phyloP scores from a whole-genome alignment of 495 filamentous ascomycete species.

The Penicillium dipodomyicola region DNA sequence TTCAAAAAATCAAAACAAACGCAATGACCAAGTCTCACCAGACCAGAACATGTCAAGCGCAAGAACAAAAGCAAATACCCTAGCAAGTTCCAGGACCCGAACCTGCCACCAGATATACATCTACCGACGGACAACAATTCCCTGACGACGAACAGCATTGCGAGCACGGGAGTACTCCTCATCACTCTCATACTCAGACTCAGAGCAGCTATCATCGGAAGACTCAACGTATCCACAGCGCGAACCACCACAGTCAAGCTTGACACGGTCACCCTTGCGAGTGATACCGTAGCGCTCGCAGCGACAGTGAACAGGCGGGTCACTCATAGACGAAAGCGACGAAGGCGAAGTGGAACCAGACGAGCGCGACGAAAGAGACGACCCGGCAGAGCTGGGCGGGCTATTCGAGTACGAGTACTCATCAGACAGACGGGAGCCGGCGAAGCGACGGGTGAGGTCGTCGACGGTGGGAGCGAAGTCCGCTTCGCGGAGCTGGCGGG shows the following conservation, averaged over 20 bases:
- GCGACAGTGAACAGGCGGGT: slow-evolving; percentile 69
- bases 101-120: neutral
- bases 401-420: slow-evolving; percentile 60
- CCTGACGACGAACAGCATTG: slow-evolving; percentile 64
- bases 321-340: slow-evolving; percentile 70
- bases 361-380: slow-evolving; percentile 72
- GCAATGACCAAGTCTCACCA: slow-evolving; percentile 18
- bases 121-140: slow-evolving; percentile 66
- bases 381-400: slow-evolving; percentile 71
- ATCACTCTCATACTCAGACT: slow-evolving; percentile 55
- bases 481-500: slow-evolving; percentile 75
- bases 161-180: slow-evolving; percentile 52
- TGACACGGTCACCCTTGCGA: slow-evolving; percentile 84
- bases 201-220: slow-evolving; percentile 51
- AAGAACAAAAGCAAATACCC: slow-evolving; percentile 3
- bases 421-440: slow-evolving; percentile 67
- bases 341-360: slow-evolving; percentile 64
- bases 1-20: slow-evolving; percentile 20
- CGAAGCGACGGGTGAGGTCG: slow-evolving; percentile 71
- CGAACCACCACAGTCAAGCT: slow-evolving; percentile 86
- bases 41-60: slow-evolving; percentile 17
- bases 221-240: slow-evolving; percentile 73
- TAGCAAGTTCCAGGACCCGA: slow-evolving; percentile 2
- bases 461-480: slow-evolving; percentile 71
- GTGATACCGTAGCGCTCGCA: slow-evolving; percentile 97